A percentile compares a stretch with the other conserved stretches of the same genome.
Evolutionary conservation across 2,329 filamentous ascomycete species (phyloP).

Genomic region (Aureobasidium melanogenum): DNA sequence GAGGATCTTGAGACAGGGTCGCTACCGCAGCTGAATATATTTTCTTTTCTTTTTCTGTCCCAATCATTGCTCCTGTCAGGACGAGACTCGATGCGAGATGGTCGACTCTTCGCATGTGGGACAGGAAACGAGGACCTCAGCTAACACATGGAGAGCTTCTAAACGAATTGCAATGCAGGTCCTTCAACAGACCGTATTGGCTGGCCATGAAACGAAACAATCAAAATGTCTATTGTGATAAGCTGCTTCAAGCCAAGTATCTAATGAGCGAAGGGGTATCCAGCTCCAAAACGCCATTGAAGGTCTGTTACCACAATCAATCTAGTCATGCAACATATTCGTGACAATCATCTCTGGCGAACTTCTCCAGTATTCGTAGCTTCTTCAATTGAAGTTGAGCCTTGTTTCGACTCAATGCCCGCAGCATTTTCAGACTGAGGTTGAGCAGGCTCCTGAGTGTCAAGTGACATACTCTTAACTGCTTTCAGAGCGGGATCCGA

Average conservation of each 20-base stretch:
- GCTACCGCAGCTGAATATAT: no score
- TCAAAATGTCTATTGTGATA: not conserved
- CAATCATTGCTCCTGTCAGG: no score
- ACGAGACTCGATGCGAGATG: no score
- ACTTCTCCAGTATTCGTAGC: not conserved
- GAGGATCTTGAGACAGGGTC: no score
- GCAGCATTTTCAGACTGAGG: constrained; percentile 35
- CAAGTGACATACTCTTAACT: not conserved
- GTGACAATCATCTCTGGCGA: not conserved
- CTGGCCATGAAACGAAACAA: no score
- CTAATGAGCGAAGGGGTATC: not conserved
- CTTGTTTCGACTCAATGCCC: constrained; percentile 35
- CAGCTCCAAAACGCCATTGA: not conserved
- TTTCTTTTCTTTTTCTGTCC: no score
- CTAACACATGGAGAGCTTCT: no score
- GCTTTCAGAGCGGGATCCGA: constrained; percentile 7
- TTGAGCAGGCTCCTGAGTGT: not conserved
- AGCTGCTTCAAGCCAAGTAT: not conserved
- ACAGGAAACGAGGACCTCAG: no score
- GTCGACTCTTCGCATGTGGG: no score
- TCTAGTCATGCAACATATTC: not conserved
- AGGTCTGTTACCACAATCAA: not conserved
- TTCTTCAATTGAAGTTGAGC: not conserved
- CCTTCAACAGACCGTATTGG: no score
- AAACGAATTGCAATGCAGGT: no score